A percentile compares a stretch with the other conserved stretches of the same genome.
Evolutionary conservation across 2,329 filamentous ascomycete species (phyloP).

Genomic region (Sclerotiophoma versabilis): DNA sequence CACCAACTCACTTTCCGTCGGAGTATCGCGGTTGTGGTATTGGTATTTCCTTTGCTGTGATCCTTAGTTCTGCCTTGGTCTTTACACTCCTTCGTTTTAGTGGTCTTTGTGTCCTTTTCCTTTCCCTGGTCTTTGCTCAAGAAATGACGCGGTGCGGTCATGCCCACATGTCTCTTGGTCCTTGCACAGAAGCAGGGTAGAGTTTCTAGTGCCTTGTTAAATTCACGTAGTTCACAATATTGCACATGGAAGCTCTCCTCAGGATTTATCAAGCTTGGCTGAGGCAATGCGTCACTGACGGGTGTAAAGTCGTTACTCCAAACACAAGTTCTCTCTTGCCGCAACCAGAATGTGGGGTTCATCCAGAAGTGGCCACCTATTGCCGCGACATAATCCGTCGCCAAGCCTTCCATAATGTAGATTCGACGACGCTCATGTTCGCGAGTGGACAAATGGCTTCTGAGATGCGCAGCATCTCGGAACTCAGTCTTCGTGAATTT

Average conservation of each 20-base stretch:
- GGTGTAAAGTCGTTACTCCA: slow-evolving; percentile 48
- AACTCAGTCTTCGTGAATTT: slow-evolving; percentile 21
- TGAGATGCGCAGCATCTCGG: slow-evolving; percentile 19
- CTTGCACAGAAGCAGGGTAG: slow-evolving; percentile 37
- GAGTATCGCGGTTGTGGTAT: slow-evolving; percentile 38
- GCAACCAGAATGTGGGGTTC: slow-evolving; percentile 43
- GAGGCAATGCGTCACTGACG: slow-evolving; percentile 42
- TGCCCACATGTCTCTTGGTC: slow-evolving; percentile 42
- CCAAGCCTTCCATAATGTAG: slow-evolving; percentile 45
- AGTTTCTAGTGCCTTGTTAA: slow-evolving; percentile 35
- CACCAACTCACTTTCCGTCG: slow-evolving; percentile 43
- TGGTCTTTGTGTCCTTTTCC: neutral
- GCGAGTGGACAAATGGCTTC: slow-evolving; percentile 24
- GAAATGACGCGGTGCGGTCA: slow-evolving; percentile 34
- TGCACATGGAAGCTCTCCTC: slow-evolving; percentile 40
- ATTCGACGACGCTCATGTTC: slow-evolving; percentile 31
- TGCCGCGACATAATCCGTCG: slow-evolving; percentile 36
- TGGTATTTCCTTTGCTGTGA: slow-evolving; percentile 21
- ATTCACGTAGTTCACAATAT: slow-evolving; percentile 45
- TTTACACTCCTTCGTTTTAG: neutral
- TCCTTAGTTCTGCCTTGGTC: neutral
- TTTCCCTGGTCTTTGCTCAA: neutral
- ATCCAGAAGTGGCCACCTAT: slow-evolving; percentile 45
- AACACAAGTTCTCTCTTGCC: slow-evolving; percentile 45
- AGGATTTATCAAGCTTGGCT: slow-evolving; percentile 39